These are phyloP conservation scores for Apostasia ramifera DNA, from an alignment of 106 monocot species.

Conservation along the genomic window DNA sequence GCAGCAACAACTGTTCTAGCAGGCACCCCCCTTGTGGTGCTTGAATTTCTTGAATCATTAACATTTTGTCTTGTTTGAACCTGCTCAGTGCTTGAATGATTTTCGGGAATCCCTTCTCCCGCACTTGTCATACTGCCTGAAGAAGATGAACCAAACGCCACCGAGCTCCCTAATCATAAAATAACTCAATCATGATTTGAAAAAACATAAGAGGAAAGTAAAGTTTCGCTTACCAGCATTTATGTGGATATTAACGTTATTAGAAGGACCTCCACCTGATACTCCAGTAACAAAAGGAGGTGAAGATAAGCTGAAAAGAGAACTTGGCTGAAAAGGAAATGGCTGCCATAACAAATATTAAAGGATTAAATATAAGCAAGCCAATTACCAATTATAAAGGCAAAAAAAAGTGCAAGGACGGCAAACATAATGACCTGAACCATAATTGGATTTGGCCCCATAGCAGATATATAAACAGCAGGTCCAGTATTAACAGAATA, in stretches of 20 bases:
- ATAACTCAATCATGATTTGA: slow-evolving; percentile 7
- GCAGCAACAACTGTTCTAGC: slow-evolving; percentile 44
- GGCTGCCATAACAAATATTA: slow-evolving; percentile 29
- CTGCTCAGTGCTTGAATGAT: slow-evolving; percentile 16
- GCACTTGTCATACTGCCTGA: slow-evolving; percentile 19
- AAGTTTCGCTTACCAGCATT: slow-evolving; percentile 36
- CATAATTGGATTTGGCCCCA: slow-evolving; percentile 92
- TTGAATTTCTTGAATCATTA: slow-evolving; percentile 18
- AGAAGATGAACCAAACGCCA: slow-evolving; percentile 27
- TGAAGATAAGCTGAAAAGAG: slow-evolving; percentile 37
- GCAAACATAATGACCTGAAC: slow-evolving; percentile 55
- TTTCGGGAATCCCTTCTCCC: slow-evolving; percentile 12
- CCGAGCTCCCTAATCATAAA: slow-evolving; percentile 24
- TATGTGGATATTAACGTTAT: slow-evolving; percentile 52
- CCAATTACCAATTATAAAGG: not conserved
- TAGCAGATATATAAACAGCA: slow-evolving; percentile 69
- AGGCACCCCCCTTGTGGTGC: slow-evolving; percentile 25
- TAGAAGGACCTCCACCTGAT: slow-evolving; percentile 29
- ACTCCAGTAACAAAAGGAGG: slow-evolving; percentile 26
- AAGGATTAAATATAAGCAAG: not conserved
- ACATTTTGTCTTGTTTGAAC: slow-evolving; percentile 3
- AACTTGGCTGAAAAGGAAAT: slow-evolving; percentile 39
- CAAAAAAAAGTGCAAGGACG: not conserved
- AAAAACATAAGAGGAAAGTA: too few relatives aligned
- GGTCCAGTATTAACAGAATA: slow-evolving; percentile 84